Percentiles rank a stretch among this genome's conserved stretches.
These are phyloP conservation scores for Dryas alaskensis DNA, from an alignment of 306 rosid genomes.

Conservation along the genomic window DNA sequence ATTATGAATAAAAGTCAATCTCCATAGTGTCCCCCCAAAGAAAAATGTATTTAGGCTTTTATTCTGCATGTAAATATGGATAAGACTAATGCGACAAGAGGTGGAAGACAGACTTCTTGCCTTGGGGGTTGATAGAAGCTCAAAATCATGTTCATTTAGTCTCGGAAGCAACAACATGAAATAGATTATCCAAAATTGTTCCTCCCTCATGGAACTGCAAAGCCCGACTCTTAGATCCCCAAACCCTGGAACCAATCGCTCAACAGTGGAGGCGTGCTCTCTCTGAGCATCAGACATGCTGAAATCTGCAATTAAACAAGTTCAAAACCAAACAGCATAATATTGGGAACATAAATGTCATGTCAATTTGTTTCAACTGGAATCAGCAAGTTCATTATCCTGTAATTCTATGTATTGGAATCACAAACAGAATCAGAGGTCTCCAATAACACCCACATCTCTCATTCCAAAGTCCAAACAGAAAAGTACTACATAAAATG, in stretches of 20 bases:
- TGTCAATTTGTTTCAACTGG: not conserved
- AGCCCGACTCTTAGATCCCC: conserved; percentile 53
- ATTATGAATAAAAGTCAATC: not conserved
- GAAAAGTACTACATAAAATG: not conserved
- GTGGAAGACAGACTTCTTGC: conserved; percentile 39
- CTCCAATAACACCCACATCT: not conserved
- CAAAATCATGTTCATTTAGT: conserved; percentile 57
- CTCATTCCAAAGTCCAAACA: not conserved
- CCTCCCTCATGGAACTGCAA: conserved; percentile 66
- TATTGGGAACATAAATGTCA: not conserved
- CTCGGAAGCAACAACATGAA: conserved; percentile 77
- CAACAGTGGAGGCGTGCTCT: conserved; percentile 63
- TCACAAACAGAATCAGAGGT: not conserved
- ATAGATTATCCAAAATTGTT: conserved; percentile 83
- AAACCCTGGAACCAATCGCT: conserved; percentile 60
- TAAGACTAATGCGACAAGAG: conserved; percentile 10
- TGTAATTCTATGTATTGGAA: not conserved
- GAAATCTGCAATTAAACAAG: conserved; percentile 59
- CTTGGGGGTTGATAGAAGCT: conserved; percentile 64
- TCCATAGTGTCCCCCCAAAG: conserved; percentile 4
- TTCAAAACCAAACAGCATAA: not conserved
- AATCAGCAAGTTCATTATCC: not conserved
- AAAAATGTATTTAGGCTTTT: not conserved
- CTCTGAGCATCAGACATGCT: conserved; percentile 68
- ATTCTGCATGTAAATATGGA: conserved; percentile 7